Base-by-base conservation (phyloP, 2,329 filamentous ascomycete species). In the Fusarium sp. region DNA sequence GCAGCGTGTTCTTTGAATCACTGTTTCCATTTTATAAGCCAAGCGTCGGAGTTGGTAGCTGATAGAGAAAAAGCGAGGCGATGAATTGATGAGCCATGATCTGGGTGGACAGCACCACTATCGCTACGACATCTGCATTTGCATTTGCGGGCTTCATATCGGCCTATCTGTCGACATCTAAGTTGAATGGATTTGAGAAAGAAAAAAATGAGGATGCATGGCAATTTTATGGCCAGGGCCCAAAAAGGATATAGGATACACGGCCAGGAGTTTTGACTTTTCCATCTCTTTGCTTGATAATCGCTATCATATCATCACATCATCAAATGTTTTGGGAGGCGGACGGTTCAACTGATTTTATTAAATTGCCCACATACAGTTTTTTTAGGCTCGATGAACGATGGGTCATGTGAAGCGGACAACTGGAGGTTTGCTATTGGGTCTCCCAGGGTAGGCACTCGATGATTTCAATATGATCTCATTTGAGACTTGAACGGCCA, bases 221-320 rank as follows among this genome's bases (percentile, higher is more conserved):
- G 63, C 69, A 63, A 66, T 71, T 71, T 63, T 67, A 67, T 63
- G 67, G 71, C 63, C 64, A 65, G 69, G 70, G 60, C 52, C 65
- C 62, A 73, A 75, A 70, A 75, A 74, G 73, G 73, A 71, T 70
- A 75, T 73, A 74, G 73, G 73, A 75, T 75, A 75, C 68, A 75
- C 63, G 71, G 73, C 70, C 66, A 64, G 73, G 73, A 74, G 73
- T 75, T 74, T 69, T 45, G 57, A n/a, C 52, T 56, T 70, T 63
- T 62, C 50, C 58, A 52, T 65, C 46, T 60, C 39, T 57, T 55
- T 49, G 51, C 53, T 58, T 70, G 45, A 63, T 70, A 46, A 65
- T 58, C 43, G 38, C 50, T 57, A 50, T 63, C 60, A 56, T 38
- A 56, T 45, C 28, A 31, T 31, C 28, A 31, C 51, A 46, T 46